Evolutionary conservation across 352 stramenopile species (phyloP).

Genomic region (Phytophthora sojae): DNA sequence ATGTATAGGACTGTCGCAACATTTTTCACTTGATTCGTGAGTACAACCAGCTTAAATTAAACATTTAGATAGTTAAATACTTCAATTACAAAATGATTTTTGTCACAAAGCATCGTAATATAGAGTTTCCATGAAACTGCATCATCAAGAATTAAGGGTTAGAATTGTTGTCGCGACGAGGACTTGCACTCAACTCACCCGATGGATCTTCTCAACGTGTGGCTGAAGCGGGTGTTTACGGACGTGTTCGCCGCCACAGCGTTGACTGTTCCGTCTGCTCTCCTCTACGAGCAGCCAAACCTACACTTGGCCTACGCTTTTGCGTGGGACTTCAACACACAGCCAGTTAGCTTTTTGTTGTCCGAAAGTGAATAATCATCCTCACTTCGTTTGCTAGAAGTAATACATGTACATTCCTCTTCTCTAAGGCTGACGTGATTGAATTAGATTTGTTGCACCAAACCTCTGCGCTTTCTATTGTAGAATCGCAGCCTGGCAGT

Average conservation of each 20-base stretch:
- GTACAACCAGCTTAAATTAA: too few relatives aligned
- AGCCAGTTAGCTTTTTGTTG: background rate
- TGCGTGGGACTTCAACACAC: background rate
- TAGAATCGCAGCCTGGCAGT: too few relatives aligned
- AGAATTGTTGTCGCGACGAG: background rate
- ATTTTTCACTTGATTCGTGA: too few relatives aligned
- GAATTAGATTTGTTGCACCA: too few relatives aligned
- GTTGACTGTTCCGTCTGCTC: constrained; percentile 5
- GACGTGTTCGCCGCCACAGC: background rate
- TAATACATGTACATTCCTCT: too few relatives aligned
- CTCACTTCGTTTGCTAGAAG: background rate
- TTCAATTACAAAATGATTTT: too few relatives aligned
- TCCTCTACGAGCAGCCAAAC: background rate
- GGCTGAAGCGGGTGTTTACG: constrained; percentile 16
- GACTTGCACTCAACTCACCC: constrained; percentile 5
- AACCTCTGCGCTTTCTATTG: too few relatives aligned
- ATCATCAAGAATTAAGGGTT: background rate
- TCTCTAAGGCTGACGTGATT: too few relatives aligned
- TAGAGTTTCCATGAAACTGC: background rate
- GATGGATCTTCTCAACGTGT: constrained; percentile 31
- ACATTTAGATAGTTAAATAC: too few relatives aligned
- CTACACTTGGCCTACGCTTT: background rate
- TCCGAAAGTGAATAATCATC: background rate
- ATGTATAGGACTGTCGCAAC: too few relatives aligned
- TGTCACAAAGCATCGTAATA: too few relatives aligned